Conservation (phyloP, 2,329 filamentous ascomycete genomes). For the Aureobasidium mangrovei region DNA sequence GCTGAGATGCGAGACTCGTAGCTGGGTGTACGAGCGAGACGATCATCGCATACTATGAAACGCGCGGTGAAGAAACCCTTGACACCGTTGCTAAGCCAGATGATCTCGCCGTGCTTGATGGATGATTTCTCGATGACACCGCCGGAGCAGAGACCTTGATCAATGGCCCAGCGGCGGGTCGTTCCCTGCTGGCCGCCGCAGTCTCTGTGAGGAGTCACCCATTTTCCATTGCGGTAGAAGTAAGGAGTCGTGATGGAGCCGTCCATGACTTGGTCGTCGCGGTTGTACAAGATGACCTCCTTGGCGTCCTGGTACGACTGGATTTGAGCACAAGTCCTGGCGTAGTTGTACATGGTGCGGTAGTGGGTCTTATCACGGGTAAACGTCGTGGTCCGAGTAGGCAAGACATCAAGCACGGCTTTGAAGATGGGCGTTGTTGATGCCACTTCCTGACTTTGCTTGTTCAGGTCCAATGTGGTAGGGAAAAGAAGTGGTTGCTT, state of each 20-base stretch:
- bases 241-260: slow-evolving; percentile 76
- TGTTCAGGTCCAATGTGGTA: slow-evolving; percentile 37
- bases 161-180: slow-evolving; percentile 73
- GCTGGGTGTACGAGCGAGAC: slow-evolving; percentile 13
- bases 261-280: slow-evolving; percentile 65
- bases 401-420: slow-evolving; percentile 43
- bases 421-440: slow-evolving; percentile 24
- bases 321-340: slow-evolving; percentile 54
- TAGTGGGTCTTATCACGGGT: slow-evolving; percentile 81
- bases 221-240: slow-evolving; percentile 61
- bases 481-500: slow-evolving; percentile 49
- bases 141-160: slow-evolving; percentile 58
- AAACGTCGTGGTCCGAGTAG: slow-evolving; percentile 50
- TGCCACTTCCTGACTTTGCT: slow-evolving; percentile 19
- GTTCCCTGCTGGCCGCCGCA: slow-evolving; percentile 78
- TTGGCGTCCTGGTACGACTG: slow-evolving; percentile 38
- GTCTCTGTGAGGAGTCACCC: slow-evolving; percentile 65
- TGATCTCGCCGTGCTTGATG: slow-evolving; percentile 62
- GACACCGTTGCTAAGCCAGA: slow-evolving; percentile 85
- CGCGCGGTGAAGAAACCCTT: slow-evolving; percentile 54
- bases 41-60: slow-evolving; percentile 16
- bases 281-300: slow-evolving; percentile 70
- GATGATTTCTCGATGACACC: slow-evolving; percentile 51
- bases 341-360: slow-evolving; percentile 61
- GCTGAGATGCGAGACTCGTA: slow-evolving; percentile 8